Percentiles rank a stretch among this genome's conserved stretches.
Conservation (phyloP, 371 early-diverging fungal genomes). For the Chytridium lagenaria region DNA sequence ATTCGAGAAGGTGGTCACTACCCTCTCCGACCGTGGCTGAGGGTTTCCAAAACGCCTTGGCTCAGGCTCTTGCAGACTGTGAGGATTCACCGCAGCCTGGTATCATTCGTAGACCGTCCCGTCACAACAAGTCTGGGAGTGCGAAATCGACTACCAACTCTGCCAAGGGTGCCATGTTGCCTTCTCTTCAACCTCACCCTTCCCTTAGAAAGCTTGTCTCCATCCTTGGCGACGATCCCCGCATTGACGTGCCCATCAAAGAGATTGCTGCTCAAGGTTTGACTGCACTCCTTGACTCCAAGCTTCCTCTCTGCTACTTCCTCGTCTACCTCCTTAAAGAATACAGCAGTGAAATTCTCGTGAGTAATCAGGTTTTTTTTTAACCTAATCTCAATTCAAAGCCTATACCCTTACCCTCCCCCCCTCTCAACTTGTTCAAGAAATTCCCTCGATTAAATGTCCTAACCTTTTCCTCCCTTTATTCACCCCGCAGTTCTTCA, state of each 20-base stretch:
- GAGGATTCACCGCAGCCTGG: constrained; percentile 1
- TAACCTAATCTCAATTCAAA: background rate
- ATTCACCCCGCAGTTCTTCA: too few species aligned
- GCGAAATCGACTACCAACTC: background rate
- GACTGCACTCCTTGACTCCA: constrained; percentile 21
- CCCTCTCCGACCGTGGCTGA: constrained; percentile 13
- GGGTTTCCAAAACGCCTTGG: constrained; percentile 13
- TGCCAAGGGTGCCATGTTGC: constrained; percentile 15
- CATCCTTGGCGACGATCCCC: constrained; percentile 20
- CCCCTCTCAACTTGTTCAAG: too few species aligned
- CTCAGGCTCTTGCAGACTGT: background rate
- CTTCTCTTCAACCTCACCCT: background rate
- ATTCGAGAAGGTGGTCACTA: constrained; percentile 6
- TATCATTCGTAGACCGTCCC: background rate
- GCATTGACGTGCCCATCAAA: constrained; percentile 25
- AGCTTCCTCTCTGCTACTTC: constrained; percentile 34
- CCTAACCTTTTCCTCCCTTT: too few species aligned
- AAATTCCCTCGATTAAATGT: too few species aligned
- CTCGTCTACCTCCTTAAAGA: constrained; percentile 24
- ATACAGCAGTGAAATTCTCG: constrained; percentile 13
- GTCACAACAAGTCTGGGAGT: background rate
- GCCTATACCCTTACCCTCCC: background rate
- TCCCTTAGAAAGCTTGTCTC: constrained; percentile 13
- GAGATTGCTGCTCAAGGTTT: constrained; percentile 18
- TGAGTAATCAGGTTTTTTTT: background rate